Conservation (phyloP, 768 basidiomycete genomes). For the Lactarius trivialis region DNA sequence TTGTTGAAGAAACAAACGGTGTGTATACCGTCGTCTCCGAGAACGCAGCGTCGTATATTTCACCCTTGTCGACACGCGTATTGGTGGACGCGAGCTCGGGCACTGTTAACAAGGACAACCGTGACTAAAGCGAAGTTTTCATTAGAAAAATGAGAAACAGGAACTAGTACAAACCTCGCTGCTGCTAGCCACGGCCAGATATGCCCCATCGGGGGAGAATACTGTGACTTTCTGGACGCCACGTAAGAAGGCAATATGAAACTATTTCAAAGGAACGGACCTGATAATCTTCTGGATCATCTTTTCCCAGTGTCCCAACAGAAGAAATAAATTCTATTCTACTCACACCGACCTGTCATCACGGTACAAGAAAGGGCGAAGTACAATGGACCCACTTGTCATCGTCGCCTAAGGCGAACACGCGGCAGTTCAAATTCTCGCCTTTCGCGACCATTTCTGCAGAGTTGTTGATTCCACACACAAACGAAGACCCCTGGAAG, state of each 20-base stretch:
- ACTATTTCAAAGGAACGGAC: constrained; percentile 34
- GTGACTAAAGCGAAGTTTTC: constrained; percentile 19
- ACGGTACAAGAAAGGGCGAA: not conserved
- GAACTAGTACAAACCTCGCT: constrained; percentile 49
- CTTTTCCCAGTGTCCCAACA: constrained; percentile 54
- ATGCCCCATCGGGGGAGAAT: constrained; percentile 59
- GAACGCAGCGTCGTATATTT: constrained; percentile 85
- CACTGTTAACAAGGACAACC: constrained; percentile 24
- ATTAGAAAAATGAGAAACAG: not conserved
- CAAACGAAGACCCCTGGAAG: constrained; percentile 44
- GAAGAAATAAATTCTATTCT: constrained; percentile 52
- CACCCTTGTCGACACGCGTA: constrained; percentile 54
- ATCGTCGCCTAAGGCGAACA: constrained; percentile 48
- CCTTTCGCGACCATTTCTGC: constrained; percentile 53
- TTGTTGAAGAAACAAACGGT: not conserved
- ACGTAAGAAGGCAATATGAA: constrained; percentile 11
- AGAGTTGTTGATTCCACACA: constrained; percentile 86
- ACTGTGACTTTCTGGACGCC: constrained; percentile 76
- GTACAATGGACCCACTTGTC: constrained; percentile 43
- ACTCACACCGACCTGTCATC: not conserved
- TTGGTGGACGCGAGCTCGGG: constrained; percentile 38
- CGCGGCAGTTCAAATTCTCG: constrained; percentile 80
- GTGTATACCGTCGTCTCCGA: constrained; percentile 50
- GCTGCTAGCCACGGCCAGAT: constrained; percentile 68
- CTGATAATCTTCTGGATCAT: constrained; percentile 78